Evolutionary conservation across 1,139 yeast species (phyloP).

Genomic region (Eremothecium sinecaudum): DNA sequence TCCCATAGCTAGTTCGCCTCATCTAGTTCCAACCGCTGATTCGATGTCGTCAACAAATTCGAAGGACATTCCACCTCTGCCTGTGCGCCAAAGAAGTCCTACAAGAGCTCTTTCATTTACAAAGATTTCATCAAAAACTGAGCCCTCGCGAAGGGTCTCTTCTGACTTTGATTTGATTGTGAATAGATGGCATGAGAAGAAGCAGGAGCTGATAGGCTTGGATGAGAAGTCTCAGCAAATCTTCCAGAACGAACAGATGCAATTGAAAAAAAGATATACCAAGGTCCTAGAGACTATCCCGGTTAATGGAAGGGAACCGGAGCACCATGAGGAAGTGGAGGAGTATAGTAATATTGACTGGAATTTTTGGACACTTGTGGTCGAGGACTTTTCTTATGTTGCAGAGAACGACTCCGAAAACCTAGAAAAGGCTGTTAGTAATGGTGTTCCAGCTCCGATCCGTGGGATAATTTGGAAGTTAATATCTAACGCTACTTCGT

Average conservation of each 20-base stretch:
- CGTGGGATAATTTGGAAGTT: slow-evolving; percentile 91
- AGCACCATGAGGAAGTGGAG: slow-evolving; percentile 21
- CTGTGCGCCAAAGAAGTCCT: too few species aligned
- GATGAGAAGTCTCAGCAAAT: slow-evolving; percentile 38
- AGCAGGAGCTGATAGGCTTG: slow-evolving; percentile 30
- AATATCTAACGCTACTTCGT: slow-evolving; percentile 71
- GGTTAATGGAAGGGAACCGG: slow-evolving; percentile 11
- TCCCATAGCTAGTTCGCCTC: too few species aligned
- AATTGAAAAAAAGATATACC: slow-evolving; percentile 54
- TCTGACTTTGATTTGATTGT: slow-evolving; percentile 38
- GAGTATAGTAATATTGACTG: slow-evolving; percentile 51
- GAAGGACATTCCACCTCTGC: too few species aligned
- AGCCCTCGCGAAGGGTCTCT: too few species aligned
- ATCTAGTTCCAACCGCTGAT: too few species aligned
- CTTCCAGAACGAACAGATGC: slow-evolving; percentile 49
- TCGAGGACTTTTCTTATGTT: slow-evolving; percentile 60
- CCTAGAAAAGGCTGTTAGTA: slow-evolving; percentile 51
- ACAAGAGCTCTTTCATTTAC: too few species aligned
- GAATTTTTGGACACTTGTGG: slow-evolving; percentile 83
- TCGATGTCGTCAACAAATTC: too few species aligned
- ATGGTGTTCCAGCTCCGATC: slow-evolving; percentile 76
- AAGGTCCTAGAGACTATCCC: slow-evolving; percentile 13
- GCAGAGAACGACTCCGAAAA: slow-evolving; percentile 53
- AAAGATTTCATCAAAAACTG: too few species aligned
- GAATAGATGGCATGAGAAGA: slow-evolving; percentile 34